A percentile compares a stretch with the other conserved stretches of the same genome.
phyloP scores from a whole-genome alignment of 192 early-diverging fungal genomes.

The Dissophora ornata region DNA sequence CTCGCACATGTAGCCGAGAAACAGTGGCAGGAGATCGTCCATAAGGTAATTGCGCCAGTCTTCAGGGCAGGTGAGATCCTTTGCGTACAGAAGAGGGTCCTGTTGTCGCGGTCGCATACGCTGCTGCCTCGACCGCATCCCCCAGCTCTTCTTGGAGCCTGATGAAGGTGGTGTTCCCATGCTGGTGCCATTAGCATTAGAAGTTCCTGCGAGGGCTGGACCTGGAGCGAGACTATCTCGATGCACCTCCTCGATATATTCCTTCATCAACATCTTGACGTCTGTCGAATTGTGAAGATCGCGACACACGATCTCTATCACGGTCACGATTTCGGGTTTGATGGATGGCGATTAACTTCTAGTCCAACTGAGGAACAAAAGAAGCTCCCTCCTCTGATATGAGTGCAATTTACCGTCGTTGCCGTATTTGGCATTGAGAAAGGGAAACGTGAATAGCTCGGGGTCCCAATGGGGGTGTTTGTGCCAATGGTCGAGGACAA shows the following conservation, averaged over 20 bases:
- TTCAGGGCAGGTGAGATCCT: slow-evolving; percentile 37
- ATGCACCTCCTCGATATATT: slow-evolving; percentile 37
- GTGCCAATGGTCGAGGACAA: slow-evolving; percentile 39
- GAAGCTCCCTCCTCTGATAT: too few relatives aligned
- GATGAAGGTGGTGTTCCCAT: not conserved
- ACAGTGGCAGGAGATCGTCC: slow-evolving; percentile 15
- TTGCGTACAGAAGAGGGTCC: slow-evolving; percentile 28
- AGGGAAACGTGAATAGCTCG: slow-evolving; percentile 22
- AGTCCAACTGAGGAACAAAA: too few relatives aligned
- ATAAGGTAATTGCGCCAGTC: slow-evolving; percentile 22
- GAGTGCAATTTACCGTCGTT: slow-evolving; percentile 18
- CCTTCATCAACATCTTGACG: slow-evolving; percentile 20
- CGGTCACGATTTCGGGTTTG: too few relatives aligned
- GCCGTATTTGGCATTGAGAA: slow-evolving; percentile 19
- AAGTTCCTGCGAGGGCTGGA: not conserved
- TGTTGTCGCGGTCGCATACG: too few relatives aligned
- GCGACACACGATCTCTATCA: slow-evolving; percentile 31
- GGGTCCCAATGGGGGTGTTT: slow-evolving; percentile 15
- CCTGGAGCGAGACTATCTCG: not conserved
- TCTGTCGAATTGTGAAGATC: slow-evolving; percentile 18
- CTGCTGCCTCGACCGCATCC: not conserved
- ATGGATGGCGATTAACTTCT: too few relatives aligned
- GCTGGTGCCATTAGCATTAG: not conserved
- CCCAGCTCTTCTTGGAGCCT: not conserved
- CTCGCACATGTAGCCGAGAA: slow-evolving; percentile 35